phyloP scores from a whole-genome alignment of 78 protist species.

The Carpediemonas membranifera region DNA sequence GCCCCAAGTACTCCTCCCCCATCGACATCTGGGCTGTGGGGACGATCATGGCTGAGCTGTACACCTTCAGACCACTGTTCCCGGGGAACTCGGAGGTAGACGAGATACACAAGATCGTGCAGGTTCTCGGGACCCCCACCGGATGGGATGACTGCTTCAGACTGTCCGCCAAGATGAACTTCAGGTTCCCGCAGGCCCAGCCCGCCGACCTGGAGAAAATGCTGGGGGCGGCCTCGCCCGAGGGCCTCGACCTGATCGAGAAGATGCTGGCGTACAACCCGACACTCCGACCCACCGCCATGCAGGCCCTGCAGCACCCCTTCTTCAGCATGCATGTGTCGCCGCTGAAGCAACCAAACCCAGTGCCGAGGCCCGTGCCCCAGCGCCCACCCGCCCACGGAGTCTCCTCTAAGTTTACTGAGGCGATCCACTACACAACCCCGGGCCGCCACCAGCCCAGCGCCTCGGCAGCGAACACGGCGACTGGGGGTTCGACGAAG shows the following conservation, averaged over 20 bases:
- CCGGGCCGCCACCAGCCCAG: too few relatives aligned
- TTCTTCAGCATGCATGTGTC: too few relatives aligned
- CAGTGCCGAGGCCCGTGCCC: too few relatives aligned
- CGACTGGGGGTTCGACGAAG: too few relatives aligned
- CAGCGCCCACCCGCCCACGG: too few relatives aligned
- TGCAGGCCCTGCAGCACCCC: conserved; percentile 60
- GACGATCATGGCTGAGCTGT: conserved; percentile 87
- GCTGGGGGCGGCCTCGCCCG: conserved; percentile 54
- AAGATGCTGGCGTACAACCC: conserved; percentile 73
- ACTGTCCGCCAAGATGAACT: conserved; percentile 51
- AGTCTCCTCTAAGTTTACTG: too few relatives aligned
- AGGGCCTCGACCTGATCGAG: conserved; percentile 66
- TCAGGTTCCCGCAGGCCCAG: conserved; percentile 56
- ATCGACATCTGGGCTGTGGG: conserved; percentile 81
- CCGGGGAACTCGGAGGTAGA: conserved; percentile 82
- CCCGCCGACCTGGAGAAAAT: not conserved
- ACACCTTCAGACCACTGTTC: conserved; percentile 69
- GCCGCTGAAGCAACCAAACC: too few relatives aligned
- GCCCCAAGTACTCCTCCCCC: conserved; percentile 48
- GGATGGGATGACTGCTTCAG: conserved; percentile 53
- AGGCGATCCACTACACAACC: too few relatives aligned
- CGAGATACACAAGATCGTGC: conserved; percentile 60
- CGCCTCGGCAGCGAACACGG: too few relatives aligned
- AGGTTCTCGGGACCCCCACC: conserved; percentile 77
- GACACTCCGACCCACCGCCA: conserved; percentile 65